These are phyloP conservation scores for Karstenula rhodostoma DNA, from an alignment of 2,329 filamentous ascomycete genomes.

Conservation along the genomic window DNA sequence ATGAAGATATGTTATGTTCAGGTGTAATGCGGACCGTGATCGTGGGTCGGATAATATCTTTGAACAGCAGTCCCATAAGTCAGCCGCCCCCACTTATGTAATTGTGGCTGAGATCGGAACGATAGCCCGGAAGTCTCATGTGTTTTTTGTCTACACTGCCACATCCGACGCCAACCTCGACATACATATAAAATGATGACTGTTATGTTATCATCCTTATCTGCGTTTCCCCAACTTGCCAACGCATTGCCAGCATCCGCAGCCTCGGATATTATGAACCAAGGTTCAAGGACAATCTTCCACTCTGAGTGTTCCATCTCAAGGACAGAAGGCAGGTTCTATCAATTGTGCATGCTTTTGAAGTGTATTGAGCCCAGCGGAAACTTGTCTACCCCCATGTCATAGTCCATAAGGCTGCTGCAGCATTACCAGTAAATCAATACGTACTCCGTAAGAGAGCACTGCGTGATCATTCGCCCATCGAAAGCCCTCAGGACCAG, in stretches of 20 bases:
- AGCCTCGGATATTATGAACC: not conserved
- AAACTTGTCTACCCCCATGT: not conserved
- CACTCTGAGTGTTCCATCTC: not conserved
- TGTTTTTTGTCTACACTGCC: no score
- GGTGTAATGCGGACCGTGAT: not conserved
- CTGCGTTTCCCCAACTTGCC: not conserved
- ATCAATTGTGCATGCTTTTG: not conserved
- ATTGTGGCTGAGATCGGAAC: conserved; percentile 5
- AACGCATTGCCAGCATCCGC: not conserved
- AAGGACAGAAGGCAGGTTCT: not conserved
- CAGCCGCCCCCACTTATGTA: conserved; percentile 10
- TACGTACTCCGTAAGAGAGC: not conserved
- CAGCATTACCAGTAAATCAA: not conserved
- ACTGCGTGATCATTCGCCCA: not conserved
- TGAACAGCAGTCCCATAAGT: not conserved
- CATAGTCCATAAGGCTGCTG: not conserved
- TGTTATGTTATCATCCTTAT: not conserved
- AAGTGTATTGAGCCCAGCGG: not conserved
- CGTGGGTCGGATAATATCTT: not conserved
- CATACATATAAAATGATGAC: not conserved
- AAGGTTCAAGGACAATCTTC: not conserved
- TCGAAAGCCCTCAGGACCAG: not conserved
- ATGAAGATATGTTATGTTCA: not conserved
- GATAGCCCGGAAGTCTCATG: no score
- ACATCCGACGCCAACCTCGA: no score